Evolutionary conservation across 2,329 filamentous ascomycete genomes (phyloP).

Genomic region (Alternaria viburni): DNA sequence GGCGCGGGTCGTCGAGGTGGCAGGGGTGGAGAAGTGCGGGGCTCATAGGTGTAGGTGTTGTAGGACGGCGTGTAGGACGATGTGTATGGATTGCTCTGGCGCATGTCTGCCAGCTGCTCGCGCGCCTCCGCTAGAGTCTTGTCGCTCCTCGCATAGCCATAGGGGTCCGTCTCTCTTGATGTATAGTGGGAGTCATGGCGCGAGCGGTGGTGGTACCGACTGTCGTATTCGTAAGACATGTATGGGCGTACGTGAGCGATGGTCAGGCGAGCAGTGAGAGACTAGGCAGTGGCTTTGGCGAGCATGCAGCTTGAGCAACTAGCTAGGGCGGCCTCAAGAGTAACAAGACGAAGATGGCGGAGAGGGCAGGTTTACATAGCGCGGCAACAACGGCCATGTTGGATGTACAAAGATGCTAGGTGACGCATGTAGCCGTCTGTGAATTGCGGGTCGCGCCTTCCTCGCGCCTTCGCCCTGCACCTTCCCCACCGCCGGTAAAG

Average conservation of each 20-base stretch:
- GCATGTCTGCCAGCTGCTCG: slow-evolving; percentile 32
- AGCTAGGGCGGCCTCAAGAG: slow-evolving; percentile 7
- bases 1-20: slow-evolving; percentile 26
- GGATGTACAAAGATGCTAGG: slow-evolving; percentile 10
- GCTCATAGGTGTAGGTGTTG: slow-evolving; percentile 40
- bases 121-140: slow-evolving; percentile 21
- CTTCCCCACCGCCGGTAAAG: slow-evolving; percentile 2
- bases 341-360: slow-evolving; percentile 3
- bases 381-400: slow-evolving; percentile 14
- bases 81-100: slow-evolving; percentile 25
- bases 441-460: slow-evolving; percentile 13
- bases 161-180: slow-evolving; percentile 32
- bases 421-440: slow-evolving; percentile 16
- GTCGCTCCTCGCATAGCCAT: slow-evolving; percentile 27
- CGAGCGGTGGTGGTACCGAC: slow-evolving; percentile 25
- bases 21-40: slow-evolving; percentile 34
- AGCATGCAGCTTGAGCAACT: slow-evolving; percentile 2
- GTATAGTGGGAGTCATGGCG: slow-evolving; percentile 36
- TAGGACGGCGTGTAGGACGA: slow-evolving; percentile 36
- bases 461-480: slow-evolving; percentile 5
- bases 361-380: slow-evolving; percentile 10
- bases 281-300: slow-evolving; percentile 1
- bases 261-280: slow-evolving; percentile 21
- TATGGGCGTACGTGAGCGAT: slow-evolving; percentile 2
- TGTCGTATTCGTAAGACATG: slow-evolving; percentile 39